phyloP scores from a whole-genome alignment of 2,329 filamentous ascomycete species.

The Didymella lethalis region DNA sequence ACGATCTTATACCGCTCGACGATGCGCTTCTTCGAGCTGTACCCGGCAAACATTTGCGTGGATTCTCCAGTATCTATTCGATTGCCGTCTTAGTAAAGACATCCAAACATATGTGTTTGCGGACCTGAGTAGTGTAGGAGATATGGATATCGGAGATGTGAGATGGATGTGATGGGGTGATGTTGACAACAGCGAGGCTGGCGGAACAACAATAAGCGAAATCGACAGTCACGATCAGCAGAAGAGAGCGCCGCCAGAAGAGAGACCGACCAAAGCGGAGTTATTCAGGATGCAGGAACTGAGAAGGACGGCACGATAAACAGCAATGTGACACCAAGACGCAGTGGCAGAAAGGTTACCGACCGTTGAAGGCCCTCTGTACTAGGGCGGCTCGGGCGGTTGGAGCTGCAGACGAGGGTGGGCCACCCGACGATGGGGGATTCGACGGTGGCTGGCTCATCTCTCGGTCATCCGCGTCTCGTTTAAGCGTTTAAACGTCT shows the following conservation, averaged over 20 bases:
- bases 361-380: conserved; percentile 53
- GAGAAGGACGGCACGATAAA: conserved; percentile 8
- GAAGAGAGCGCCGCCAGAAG: conserved; percentile 23
- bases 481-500: conserved; percentile 9
- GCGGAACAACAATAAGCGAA: conserved; percentile 29
- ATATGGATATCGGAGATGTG: conserved; percentile 12
- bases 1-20: conserved; percentile 95
- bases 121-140: conserved; percentile 1
- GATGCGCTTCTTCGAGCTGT: conserved; percentile 80
- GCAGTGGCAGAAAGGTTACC: conserved; percentile 28
- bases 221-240: conserved; percentile 24
- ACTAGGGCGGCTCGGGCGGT: conserved; percentile 44
- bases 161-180: conserved; percentile 17
- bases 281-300: conserved; percentile 11
- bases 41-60: conserved; percentile 55
- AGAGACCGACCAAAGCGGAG: conserved; percentile 3
- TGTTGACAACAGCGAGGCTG: conserved; percentile 21
- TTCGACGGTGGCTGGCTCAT: conserved; percentile 38
- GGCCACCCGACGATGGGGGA: conserved; percentile 46
- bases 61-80: conserved; percentile 38
- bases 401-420: conserved; percentile 39
- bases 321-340: conserved; percentile 15
- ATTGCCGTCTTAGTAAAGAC: conserved; percentile 13
- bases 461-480: conserved; percentile 15
- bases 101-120: not conserved